phyloP scores from a whole-genome alignment of 768 basidiomycete species.

The Trametes sanguinea region DNA sequence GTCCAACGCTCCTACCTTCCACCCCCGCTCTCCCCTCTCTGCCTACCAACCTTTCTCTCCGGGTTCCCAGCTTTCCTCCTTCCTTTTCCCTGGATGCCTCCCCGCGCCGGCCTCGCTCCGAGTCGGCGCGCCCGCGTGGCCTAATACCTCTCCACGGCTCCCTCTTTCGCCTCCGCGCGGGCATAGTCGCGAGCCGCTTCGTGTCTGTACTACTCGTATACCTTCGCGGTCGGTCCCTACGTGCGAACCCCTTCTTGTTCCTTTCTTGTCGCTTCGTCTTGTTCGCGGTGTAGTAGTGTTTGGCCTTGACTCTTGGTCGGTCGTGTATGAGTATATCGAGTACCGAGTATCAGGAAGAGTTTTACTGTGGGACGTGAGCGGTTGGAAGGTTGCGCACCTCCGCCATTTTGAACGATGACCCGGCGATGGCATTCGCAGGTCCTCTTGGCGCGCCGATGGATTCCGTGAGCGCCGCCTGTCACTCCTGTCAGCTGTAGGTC shows the following conservation, averaged over 20 bases:
- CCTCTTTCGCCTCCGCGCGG: not conserved
- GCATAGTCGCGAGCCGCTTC: not conserved
- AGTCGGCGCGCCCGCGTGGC: not conserved
- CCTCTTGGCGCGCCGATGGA: too few species aligned
- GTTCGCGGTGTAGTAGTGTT: not conserved
- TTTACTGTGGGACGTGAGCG: too few species aligned
- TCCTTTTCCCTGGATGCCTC: not conserved
- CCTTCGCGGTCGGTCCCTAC: constrained; percentile 9
- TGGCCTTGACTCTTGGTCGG: not conserved
- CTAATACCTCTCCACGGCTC: constrained; percentile 1
- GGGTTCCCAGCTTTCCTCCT: not conserved
- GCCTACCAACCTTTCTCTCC: not conserved
- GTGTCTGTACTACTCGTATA: constrained; percentile 4
- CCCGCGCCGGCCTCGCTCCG: not conserved
- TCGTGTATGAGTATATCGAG: not conserved
- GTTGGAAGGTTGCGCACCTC: too few species aligned
- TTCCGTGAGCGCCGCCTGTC: too few species aligned
- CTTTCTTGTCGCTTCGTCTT: not conserved
- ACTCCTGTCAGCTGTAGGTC: too few species aligned
- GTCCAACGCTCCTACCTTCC: not conserved
- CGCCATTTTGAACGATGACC: too few species aligned
- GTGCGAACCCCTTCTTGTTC: not conserved
- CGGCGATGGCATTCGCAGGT: too few species aligned
- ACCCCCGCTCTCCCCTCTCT: not conserved
- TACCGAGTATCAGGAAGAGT: not conserved